Base-by-base conservation (phyloP, 2,329 filamentous ascomycete species). In the Harringtonia lauricola region DNA sequence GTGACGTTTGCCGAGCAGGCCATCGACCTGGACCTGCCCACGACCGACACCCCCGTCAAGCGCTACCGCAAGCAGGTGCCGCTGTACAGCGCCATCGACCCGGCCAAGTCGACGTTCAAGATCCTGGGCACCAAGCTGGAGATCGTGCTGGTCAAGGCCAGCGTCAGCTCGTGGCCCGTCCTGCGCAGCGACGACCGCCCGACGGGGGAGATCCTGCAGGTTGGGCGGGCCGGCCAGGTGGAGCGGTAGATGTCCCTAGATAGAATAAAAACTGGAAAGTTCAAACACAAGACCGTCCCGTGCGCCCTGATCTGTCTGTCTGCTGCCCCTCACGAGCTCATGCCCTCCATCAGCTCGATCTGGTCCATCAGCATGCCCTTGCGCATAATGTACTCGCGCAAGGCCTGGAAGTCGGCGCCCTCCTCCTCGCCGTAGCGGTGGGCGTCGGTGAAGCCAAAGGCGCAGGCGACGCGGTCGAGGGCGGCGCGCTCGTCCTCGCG, bases 111-210 rank as follows among this genome's bases (percentile, higher is more conserved):
- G 52, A 72, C 74, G 45, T 90, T 78, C 67, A 87, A 85, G 64
- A 78, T 95, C 47, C 71, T 95, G 60, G 86, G 86, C 22, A 94
- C 88, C 1, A 95, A 95, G 68, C 67, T 95, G 41, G 89, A 95
- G 64, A 66, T 95, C 56, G 81, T 70, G 24, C 66, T 95, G 43
- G 75, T 60, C 59, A 79, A 79, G 64, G 81, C 80, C 3, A 83
- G 89, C 54, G 83, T 81, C 12, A 72, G 73, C 35, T 84, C 86
- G 56, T 95, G 89, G 89, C 84, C 88, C 29, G 85, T 92, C 6
- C 64, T 95, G 56, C 75, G 86, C 48, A 83, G 79, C 47, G 86
- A 92, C 55, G 87, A 95, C 52, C 63, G 66, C 44, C 57, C 64
- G 48, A 77, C 71, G 10, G 75, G 75, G 7, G 84, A 94, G 66